Base-by-base conservation (phyloP, 306 rosid genomes). In the Malus asiatica region DNA sequence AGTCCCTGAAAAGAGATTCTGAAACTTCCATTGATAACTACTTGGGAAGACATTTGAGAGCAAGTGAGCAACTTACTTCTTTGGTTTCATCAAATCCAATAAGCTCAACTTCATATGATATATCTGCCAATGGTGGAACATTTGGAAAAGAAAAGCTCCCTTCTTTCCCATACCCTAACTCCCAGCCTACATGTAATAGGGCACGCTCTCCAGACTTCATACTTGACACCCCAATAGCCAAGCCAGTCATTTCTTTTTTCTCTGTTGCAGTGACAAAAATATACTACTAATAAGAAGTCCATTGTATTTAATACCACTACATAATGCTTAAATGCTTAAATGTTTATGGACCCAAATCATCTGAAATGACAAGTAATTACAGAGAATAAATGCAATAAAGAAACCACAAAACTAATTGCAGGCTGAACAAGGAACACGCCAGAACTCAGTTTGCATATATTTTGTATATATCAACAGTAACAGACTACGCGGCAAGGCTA, bases 61-160 rank as follows among this genome's bases (percentile, higher is more conserved):
- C 42, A 71, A 84, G 40, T 30, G 35, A 71, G 77, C 42, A 71
- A 83, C 89, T 83, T 83, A 88, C 98, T 79, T 93, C 96, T 85
- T 90, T 89, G 79, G 93, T 89, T 80, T 89, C 97, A 48, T 95
- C 98, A 83, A 89, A 95, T 55, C 98, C 98, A 45, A 92, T 88
- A 44, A 95, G 91, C 87, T 95, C 98, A 78, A 88, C 97, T 88
- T 95, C 98, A 85, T 92, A 95, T 45, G 89, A 76, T 73, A 95
- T 75, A 87, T 95, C 97, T 58, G 97, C 97, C 96, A 74, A 88
- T 9, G 98, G 97, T 4, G 97, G 98, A 84, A 95, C 98, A 72
- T 95, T 95, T 1, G 97, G 97, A 80, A 95, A 92, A 80, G 98
- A 95, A 79, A 95, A 92, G 79, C 70, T 92, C 55, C 98, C 98